Evolutionary conservation across 495 filamentous ascomycete species (phyloP).

Genomic region (Jackrogersella multiformis): DNA sequence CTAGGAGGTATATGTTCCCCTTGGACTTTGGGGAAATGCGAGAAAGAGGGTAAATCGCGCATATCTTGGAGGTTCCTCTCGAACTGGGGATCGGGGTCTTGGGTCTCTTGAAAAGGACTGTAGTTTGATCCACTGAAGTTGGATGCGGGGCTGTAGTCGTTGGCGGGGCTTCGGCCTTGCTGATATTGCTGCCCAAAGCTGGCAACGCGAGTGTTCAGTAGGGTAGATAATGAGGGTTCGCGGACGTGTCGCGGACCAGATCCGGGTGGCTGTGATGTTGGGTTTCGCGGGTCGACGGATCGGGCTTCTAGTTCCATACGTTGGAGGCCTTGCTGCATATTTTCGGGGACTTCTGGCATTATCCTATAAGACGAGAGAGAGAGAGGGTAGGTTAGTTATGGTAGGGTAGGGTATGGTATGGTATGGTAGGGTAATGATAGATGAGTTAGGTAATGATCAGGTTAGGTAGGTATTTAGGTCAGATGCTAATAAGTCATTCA

Average conservation of each 20-base stretch:
- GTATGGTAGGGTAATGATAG: background rate
- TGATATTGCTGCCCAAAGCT: constrained; percentile 48
- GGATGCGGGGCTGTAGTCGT: constrained; percentile 47
- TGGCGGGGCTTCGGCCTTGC: constrained; percentile 27
- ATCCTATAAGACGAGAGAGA: constrained; percentile 50
- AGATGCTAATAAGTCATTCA: constrained; percentile 24
- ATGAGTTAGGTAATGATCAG: constrained; percentile 10
- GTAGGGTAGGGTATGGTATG: too few relatives aligned
- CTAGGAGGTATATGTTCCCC: constrained; percentile 92
- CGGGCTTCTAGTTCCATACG: constrained; percentile 84
- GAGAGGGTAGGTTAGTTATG: constrained; percentile 23
- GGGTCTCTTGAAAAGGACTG: constrained; percentile 56
- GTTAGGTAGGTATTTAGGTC: constrained; percentile 23
- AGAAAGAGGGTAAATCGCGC: constrained; percentile 80
- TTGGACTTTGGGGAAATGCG: constrained; percentile 86
- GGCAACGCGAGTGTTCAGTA: constrained; percentile 41
- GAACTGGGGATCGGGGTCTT: constrained; percentile 34
- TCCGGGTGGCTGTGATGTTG: constrained; percentile 26
- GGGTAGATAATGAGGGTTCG: constrained; percentile 47
- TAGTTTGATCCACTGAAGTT: constrained; percentile 58
- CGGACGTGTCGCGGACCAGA: constrained; percentile 47
- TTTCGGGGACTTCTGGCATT: constrained; percentile 69
- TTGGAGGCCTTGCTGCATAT: constrained; percentile 91
- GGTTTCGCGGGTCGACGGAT: constrained; percentile 52
- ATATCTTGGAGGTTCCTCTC: constrained; percentile 41